A percentile compares a stretch with the other conserved stretches of the same genome.
These are phyloP conservation scores for Malus sylvestris DNA, from an alignment of 306 rosid genomes.

Conservation along the genomic window DNA sequence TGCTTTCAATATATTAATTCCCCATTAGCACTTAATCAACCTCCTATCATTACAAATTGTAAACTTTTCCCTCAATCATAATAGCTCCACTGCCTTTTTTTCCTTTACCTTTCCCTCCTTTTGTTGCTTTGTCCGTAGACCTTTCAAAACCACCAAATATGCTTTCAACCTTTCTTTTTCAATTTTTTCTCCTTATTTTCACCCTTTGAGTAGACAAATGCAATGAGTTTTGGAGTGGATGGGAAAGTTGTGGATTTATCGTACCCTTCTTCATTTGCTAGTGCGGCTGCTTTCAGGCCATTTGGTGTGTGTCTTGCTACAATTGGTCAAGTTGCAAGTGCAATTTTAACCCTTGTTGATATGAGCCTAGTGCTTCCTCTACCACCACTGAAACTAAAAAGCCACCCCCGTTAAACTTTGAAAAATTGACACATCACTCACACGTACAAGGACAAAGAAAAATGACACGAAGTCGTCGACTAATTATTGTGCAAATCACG, in stretches of 20 bases:
- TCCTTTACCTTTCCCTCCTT: no score
- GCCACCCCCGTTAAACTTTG: background rate
- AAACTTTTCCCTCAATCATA: no score
- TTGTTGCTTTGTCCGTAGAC: background rate
- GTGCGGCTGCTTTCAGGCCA: background rate
- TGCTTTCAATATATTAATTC: no score
- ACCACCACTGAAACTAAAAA: no score
- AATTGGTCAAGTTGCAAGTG: background rate
- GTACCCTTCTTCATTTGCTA: background rate
- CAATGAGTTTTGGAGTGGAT: background rate
- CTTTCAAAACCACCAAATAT: no score
- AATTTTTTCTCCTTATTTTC: no score
- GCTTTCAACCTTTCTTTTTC: no score
- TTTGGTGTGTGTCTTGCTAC: background rate
- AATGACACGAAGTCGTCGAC: no score
- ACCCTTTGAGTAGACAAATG: background rate
- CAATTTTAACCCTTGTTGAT: background rate
- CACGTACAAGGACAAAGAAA: background rate
- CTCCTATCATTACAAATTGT: background rate
- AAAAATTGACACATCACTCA: background rate
- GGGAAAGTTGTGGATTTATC: background rate
- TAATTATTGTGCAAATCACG: no score
- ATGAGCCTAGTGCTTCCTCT: background rate
- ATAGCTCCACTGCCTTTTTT: no score
- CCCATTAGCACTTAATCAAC: background rate